Evolutionary conservation across 1,284 basidiomycete genomes (phyloP), one percentile per base, ranked within the genome.

Genomic region (Schizophyllum amplum): DNA sequence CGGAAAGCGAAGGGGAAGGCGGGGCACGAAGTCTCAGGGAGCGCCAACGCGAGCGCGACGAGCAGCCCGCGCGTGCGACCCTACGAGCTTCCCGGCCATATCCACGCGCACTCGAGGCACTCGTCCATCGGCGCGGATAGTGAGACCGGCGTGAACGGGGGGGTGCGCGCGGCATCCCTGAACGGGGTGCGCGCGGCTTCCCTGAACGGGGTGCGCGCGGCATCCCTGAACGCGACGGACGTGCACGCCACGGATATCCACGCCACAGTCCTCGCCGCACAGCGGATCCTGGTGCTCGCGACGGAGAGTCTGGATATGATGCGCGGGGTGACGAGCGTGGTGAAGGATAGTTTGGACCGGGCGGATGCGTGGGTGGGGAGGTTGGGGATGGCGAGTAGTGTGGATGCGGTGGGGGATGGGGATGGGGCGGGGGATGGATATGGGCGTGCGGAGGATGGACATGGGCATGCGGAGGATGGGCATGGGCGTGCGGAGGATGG

Each of bases 301-400:
- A 91, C 89, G 23, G 94, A 96, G 74, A 92, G 90, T 66, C 69
- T 96, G 68, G 92, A 95, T 67, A 94, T 95, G 87, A 84, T 96
- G 75, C 79, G 87, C 47, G 85, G 89, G 42, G 90, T 95, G 22
- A 92, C 91, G 7, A 80, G 82, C 1, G 90, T 95, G 21, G 90
- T 95, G 64, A 88, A 86, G 65, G 93, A 95, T 61, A 91, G 86
- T 61, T 75, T 96, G 66, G 92, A 94, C 65, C 78, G 88, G 54
- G 94, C 93, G 26, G 94, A 96, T 68, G 80, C 86, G 79, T 94
- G 72, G 64, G 89, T 86, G 7, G 48, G 24, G 48, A 2, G 48
- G 48, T 24, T 50, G 20, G 48, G 48, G 48, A 42, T 42, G 3
- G 13, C 33, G 33, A 42, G 33, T 9, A 42, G 33, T 42, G 13